phyloP scores from a whole-genome alignment of 345 rosid species.

The Kernera saxatilis region DNA sequence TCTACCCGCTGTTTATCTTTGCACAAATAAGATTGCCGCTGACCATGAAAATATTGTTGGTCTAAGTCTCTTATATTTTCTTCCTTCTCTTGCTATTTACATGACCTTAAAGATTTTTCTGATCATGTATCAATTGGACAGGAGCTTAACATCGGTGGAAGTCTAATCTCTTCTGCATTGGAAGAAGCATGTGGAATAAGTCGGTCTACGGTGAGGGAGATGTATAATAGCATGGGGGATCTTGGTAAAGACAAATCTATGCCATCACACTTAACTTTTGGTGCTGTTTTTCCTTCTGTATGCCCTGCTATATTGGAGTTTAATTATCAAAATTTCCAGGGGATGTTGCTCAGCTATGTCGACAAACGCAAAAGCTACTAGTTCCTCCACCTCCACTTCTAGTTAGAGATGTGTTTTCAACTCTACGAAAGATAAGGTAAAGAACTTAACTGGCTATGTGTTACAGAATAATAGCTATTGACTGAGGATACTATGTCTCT shows the following conservation, averaged over 20 bases:
- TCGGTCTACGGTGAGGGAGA: constrained; percentile 60
- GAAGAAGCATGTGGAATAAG: constrained; percentile 86
- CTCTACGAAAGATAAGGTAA: constrained; percentile 73
- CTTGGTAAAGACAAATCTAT: constrained; percentile 50
- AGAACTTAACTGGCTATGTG: constrained; percentile 1
- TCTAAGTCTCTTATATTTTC: constrained; percentile 12
- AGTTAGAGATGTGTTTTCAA: constrained; percentile 59
- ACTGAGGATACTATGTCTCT: background rate
- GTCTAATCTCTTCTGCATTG: constrained; percentile 69
- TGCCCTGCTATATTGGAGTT: background rate
- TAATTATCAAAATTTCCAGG: constrained; percentile 39
- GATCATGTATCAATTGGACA: constrained; percentile 30
- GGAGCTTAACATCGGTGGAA: constrained; percentile 86
- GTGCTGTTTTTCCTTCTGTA: background rate
- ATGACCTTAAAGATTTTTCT: background rate
- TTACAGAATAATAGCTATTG: background rate
- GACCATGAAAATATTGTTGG: constrained; percentile 76
- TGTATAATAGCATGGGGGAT: constrained; percentile 77
- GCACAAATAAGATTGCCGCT: constrained; percentile 83
- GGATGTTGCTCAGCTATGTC: constrained; percentile 85
- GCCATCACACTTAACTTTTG: background rate
- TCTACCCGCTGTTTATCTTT: constrained; percentile 74
- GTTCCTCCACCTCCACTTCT: constrained; percentile 69
- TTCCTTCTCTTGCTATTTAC: background rate
- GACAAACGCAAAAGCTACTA: constrained; percentile 77